Percentiles rank a stretch among this genome's conserved stretches.
phyloP scores from a whole-genome alignment of 352 stramenopile species.

The Globisporangium viniferum region DNA sequence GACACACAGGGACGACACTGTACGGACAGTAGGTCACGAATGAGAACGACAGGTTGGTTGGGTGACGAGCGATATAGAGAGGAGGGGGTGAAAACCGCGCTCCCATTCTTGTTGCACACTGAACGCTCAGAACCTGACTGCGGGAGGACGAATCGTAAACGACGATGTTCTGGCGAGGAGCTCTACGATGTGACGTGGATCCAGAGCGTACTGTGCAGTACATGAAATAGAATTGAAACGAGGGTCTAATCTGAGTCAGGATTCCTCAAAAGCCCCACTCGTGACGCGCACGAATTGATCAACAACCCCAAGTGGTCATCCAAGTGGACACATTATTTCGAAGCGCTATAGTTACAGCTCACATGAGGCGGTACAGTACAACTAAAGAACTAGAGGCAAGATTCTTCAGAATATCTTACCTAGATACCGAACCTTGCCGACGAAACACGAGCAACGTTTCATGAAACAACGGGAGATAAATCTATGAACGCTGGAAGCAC shows the following conservation, averaged over 20 bases:
- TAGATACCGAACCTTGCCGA: not conserved
- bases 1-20: not conserved
- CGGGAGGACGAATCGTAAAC: no score
- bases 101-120: not conserved
- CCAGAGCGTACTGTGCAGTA: not conserved
- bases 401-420: not conserved
- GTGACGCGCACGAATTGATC: not conserved
- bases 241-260: not conserved
- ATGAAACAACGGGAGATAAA: not conserved
- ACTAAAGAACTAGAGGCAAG: not conserved
- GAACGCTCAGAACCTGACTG: not conserved
- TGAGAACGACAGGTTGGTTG: not conserved
- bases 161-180: not conserved
- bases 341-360: not conserved
- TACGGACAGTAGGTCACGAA: not conserved
- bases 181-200: not conserved
- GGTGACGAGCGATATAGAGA: not conserved
- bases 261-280: not conserved
- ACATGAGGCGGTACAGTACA: no score
- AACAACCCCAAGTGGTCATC: not conserved
- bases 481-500: not conserved
- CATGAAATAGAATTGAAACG: not conserved
- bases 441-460: not conserved
- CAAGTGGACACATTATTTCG: not conserved
- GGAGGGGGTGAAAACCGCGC: no score